Evolutionary conservation across 75 land plant species (phyloP), one percentile per base, ranked within the genome.

Genomic region (Selaginella tamariscina): DNA sequence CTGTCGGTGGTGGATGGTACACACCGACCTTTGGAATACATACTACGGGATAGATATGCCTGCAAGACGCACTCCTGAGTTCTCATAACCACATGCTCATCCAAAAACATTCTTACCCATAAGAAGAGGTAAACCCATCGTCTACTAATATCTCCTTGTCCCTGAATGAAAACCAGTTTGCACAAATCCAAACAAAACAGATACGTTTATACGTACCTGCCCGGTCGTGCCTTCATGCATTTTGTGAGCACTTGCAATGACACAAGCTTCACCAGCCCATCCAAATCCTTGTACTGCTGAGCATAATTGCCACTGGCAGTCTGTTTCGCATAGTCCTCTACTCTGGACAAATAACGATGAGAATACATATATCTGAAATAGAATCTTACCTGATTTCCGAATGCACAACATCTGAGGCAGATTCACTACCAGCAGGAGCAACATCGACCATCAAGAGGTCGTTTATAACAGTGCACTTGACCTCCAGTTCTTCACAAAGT

Each of bases 361-460:
- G 26, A 59, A 59, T 5, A 59, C 8, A 23, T n/a, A 59, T 15
- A 39, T 39, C 2, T 2, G 26, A 67, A 1, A 1, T 24, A 71
- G 27, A 18, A 5, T 30, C 70, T 15, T 80, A 92, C 97, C 82
- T 72, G 32, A 93, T 79, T 71, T 86, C 83, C 23, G 83, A 70
- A 72, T 89, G 80, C 2, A 70, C 54, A 24, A 90, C 84, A 49
- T 82, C 82, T 20, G 74, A 68, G 15, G 55, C 49, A 32, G 67
- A 65, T 18, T 57, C 24, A 29, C 56, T 83, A 49, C 29, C 56
- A 27, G 24, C 56, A 26, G 60, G 31, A 68, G 80, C 65, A 9
- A 78, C 90, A 65, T 84, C 98, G 44, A 86, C 79, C 31, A 83
- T 55, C 30, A 94, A 74, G 24, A 55, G 65, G 68, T 85, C 85